phyloP scores from a whole-genome alignment of 352 stramenopile species.

The Globisporangium takayamanum region DNA sequence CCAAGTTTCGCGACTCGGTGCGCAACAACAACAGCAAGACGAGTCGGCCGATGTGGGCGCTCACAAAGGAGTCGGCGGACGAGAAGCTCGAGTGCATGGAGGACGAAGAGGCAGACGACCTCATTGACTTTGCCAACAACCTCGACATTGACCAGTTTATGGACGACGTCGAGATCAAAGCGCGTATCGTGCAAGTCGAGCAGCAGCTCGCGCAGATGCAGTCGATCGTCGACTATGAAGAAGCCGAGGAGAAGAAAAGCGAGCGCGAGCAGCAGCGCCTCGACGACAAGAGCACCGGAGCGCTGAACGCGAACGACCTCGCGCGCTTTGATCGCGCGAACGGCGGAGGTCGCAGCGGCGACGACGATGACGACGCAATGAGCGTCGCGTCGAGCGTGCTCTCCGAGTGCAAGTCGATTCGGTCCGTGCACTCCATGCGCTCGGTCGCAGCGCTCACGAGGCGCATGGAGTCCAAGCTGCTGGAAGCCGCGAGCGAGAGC shows the following conservation, averaged over 20 bases:
- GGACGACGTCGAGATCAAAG: constrained; percentile 87
- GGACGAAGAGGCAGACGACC: constrained; percentile 83
- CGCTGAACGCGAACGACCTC: constrained; percentile 50
- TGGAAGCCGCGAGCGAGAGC: constrained; percentile 21
- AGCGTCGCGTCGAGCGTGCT: constrained; percentile 73
- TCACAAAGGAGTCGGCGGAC: constrained; percentile 83
- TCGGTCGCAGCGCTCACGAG: constrained; percentile 71
- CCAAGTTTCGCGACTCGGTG: constrained; percentile 63
- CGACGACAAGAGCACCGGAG: constrained; percentile 36
- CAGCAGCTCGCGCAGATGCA: constrained; percentile 88
- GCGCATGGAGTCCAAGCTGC: constrained; percentile 66
- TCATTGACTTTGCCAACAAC: constrained; percentile 92
- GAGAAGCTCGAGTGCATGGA: constrained; percentile 69
- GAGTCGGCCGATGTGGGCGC: constrained; percentile 85
- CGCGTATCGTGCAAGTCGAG: constrained; percentile 79
- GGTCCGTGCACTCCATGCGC: constrained; percentile 75
- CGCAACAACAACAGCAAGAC: constrained; percentile 26
- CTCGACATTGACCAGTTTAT: constrained; percentile 94
- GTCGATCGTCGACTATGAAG: constrained; percentile 69
- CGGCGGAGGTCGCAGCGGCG: constrained; percentile 8
- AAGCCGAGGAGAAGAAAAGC: constrained; percentile 73
- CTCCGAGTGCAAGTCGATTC: constrained; percentile 84
- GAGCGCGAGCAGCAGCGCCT: constrained; percentile 75
- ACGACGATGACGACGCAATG: constrained; percentile 54
- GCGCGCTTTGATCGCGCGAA: constrained; percentile 26